Percentiles rank a stretch among this genome's conserved stretches.
Conservation (phyloP, 2,329 filamentous ascomycete genomes). For the Pestalotiopsis fici region DNA sequence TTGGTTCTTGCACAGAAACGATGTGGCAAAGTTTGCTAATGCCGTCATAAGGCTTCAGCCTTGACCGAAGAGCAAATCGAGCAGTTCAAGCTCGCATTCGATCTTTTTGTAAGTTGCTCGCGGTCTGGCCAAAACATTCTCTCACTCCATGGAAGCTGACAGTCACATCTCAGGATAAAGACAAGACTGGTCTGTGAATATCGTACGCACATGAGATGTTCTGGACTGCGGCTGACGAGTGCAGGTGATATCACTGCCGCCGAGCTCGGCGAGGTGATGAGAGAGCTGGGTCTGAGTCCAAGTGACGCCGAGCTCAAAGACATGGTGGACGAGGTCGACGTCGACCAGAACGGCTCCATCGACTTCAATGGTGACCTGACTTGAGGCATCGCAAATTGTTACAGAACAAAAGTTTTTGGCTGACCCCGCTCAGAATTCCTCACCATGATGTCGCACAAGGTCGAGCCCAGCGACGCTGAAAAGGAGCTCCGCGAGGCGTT, state of each 20-base stretch:
- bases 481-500: constrained; percentile 4
- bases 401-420: not conserved
- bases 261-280: constrained; percentile 3
- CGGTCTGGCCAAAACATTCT: not conserved
- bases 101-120: not conserved
- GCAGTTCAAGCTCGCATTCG: not conserved
- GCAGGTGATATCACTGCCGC: not conserved
- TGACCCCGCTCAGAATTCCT: constrained; percentile 1
- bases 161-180: not conserved
- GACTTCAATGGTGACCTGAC: not conserved
- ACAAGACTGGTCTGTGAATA: not conserved
- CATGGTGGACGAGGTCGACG: constrained; percentile 3
- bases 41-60: not conserved
- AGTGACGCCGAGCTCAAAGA: constrained; percentile 1
- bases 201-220: not conserved
- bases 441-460: constrained; percentile 1
- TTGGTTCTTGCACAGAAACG: not conserved
- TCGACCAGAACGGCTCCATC: constrained; percentile 5
- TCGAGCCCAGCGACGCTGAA: not conserved
- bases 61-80: constrained; percentile 2
- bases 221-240: not conserved
- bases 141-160: not conserved
- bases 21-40: not conserved
- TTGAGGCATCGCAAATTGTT: not conserved
- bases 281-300: not conserved